Percentiles rank a stretch among this genome's conserved stretches.
phyloP scores from a whole-genome alignment of 306 rosid genomes.

The Abrus pulchellus region DNA sequence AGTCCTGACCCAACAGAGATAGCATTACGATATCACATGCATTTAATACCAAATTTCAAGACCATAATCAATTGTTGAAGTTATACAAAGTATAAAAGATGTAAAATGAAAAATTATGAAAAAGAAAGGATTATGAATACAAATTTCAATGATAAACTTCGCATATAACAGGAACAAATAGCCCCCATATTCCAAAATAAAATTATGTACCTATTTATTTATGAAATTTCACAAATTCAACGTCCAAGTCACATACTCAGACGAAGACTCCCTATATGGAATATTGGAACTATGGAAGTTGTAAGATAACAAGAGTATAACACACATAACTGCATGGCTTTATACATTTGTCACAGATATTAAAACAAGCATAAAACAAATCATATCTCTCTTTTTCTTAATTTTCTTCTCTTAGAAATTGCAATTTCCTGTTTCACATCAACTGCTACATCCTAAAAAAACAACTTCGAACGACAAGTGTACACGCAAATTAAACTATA shows the following conservation, averaged over 20 bases:
- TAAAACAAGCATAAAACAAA: not conserved
- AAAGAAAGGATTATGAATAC: not conserved
- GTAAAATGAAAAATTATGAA: not conserved
- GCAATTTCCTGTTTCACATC: not conserved
- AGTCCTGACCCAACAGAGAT: not conserved
- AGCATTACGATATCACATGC: not conserved
- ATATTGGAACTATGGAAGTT: not conserved
- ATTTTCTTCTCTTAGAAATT: not conserved
- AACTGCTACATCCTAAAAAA: not conserved
- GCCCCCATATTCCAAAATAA: too few species aligned
- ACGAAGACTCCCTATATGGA: not conserved
- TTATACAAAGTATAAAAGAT: not conserved
- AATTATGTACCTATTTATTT: too few species aligned
- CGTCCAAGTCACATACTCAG: not conserved
- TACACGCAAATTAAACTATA: not conserved
- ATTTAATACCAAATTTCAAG: not conserved
- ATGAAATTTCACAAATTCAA: not conserved
- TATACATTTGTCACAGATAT: not conserved
- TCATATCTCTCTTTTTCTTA: not conserved
- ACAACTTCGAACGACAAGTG: not conserved
- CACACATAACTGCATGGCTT: not conserved
- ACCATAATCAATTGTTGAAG: not conserved
- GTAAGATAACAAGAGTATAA: not conserved
- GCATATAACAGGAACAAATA: not conserved
- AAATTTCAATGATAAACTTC: not conserved